A percentile compares a stretch with the other conserved stretches of the same genome.
Conservation (phyloP, 768 basidiomycete genomes). For the Lactarius deliciosus region DNA sequence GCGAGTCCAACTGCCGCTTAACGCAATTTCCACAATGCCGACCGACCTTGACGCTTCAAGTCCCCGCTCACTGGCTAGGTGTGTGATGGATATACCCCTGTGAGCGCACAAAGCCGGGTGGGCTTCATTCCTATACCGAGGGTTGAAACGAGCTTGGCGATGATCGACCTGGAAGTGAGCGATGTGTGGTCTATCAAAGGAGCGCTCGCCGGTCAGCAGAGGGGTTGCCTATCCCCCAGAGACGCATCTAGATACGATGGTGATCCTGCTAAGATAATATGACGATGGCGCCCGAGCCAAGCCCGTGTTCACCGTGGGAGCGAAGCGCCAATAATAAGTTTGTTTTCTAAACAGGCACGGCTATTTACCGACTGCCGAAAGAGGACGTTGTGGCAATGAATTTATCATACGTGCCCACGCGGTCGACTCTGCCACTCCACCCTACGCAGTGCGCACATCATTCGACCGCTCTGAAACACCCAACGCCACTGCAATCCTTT, state of each 20-base stretch:
- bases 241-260: background rate
- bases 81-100: background rate
- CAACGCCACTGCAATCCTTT: background rate
- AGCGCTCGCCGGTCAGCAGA: background rate
- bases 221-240: background rate
- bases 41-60: background rate
- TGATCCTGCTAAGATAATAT: background rate
- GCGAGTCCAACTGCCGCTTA: background rate
- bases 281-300: background rate
- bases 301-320: background rate
- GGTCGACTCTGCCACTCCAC: background rate
- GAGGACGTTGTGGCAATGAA: background rate
- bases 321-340: background rate
- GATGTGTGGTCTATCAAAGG: background rate
- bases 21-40: constrained; percentile 15
- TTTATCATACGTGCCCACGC: background rate
- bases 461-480: background rate
- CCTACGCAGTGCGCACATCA: background rate
- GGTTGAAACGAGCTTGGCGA: background rate
- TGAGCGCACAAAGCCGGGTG: background rate
- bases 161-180: background rate
- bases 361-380: background rate
- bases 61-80: background rate
- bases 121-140: background rate
- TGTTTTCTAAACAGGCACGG: background rate